Evolutionary conservation across 441 rosid genomes (phyloP).

Genomic region (Hypseocharis bilobata): DNA sequence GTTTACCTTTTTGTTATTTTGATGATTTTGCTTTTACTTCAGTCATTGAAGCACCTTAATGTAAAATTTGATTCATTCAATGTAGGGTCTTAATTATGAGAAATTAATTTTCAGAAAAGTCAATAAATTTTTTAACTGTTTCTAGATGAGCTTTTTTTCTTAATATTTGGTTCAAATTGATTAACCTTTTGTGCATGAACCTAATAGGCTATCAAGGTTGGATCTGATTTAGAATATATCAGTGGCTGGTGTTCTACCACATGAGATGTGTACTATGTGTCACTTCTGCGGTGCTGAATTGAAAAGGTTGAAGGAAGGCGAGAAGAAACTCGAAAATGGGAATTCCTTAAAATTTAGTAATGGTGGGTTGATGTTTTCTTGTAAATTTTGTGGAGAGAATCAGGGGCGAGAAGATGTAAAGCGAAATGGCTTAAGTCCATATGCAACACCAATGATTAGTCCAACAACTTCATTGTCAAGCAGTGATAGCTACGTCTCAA

Average conservation of each 20-base stretch:
- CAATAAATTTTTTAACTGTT: neutral
- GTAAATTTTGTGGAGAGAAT: slow-evolving; percentile 45
- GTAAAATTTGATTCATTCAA: neutral
- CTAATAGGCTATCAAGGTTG: slow-evolving; percentile 1
- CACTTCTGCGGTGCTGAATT: neutral
- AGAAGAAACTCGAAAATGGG: slow-evolving; percentile 14
- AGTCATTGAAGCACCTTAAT: neutral
- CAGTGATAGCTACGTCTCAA: slow-evolving; percentile 57
- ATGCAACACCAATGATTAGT: slow-evolving; percentile 40
- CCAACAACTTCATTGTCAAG: slow-evolving; percentile 53
- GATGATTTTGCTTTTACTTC: neutral
- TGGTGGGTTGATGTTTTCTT: slow-evolving; percentile 29
- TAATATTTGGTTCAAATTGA: neutral
- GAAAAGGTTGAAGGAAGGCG: neutral
- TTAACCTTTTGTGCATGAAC: neutral
- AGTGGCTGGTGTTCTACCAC: neutral
- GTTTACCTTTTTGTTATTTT: neutral
- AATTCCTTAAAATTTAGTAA: slow-evolving; percentile 23
- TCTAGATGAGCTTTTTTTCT: neutral
- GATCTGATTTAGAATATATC: neutral
- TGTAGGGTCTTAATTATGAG: neutral
- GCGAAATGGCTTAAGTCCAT: slow-evolving; percentile 29
- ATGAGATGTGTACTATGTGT: neutral
- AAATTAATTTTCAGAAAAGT: neutral
- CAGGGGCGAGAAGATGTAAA: slow-evolving; percentile 25